phyloP scores from a whole-genome alignment of 805 yeast genomes.

The Kluyveromyces wickerhamii region DNA sequence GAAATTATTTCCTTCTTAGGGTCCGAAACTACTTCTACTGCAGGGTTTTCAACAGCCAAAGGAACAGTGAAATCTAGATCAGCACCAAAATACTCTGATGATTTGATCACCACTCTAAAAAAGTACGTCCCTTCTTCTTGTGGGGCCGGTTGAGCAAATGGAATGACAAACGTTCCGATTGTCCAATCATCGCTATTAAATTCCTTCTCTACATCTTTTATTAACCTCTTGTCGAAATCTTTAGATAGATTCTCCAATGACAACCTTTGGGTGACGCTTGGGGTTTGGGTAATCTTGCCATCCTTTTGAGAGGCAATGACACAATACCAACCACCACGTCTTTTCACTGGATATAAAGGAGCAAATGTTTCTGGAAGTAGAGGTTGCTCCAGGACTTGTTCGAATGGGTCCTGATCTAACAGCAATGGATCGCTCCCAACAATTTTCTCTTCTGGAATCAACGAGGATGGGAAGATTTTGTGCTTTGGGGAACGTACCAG shows the following conservation, averaged over 20 bases:
- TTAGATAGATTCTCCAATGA: slow-evolving; percentile 23
- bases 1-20: slow-evolving; percentile 43
- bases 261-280: slow-evolving; percentile 28
- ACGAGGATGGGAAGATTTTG: slow-evolving; percentile 41
- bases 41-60: slow-evolving; percentile 61
- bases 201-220: slow-evolving; percentile 25
- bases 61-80: slow-evolving; percentile 67
- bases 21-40: slow-evolving; percentile 27
- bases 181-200: slow-evolving; percentile 33
- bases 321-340: slow-evolving; percentile 54
- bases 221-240: slow-evolving; percentile 24
- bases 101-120: slow-evolving; percentile 63
- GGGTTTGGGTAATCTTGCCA: slow-evolving; percentile 67
- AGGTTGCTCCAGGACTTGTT: slow-evolving; percentile 62
- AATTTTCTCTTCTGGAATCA: slow-evolving; percentile 20
- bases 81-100: slow-evolving; percentile 71
- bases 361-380: slow-evolving; percentile 54
- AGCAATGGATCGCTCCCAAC: slow-evolving; percentile 46
- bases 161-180: slow-evolving; percentile 70
- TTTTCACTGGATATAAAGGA: slow-evolving; percentile 65
- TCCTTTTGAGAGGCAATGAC: slow-evolving; percentile 68
- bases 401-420: slow-evolving; percentile 66
- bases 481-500: slow-evolving; percentile 66
- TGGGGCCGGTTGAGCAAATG: slow-evolving; percentile 74
- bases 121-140: slow-evolving; percentile 52